Conservation (phyloP, 805 yeast species). For the Martiniozyma abietophila region DNA sequence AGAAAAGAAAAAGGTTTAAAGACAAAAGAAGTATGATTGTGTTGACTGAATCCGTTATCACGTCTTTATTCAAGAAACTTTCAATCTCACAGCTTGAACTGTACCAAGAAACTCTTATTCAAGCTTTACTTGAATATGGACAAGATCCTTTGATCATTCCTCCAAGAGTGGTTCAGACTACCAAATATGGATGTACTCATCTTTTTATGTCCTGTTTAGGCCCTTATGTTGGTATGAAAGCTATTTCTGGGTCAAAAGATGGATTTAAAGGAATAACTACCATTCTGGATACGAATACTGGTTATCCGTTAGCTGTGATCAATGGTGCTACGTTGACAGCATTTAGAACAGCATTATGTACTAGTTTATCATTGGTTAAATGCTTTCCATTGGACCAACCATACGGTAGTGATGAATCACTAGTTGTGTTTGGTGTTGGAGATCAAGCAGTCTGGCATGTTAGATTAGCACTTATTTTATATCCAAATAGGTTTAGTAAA, state of each 20-base stretch:
- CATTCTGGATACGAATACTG: constrained; percentile 41
- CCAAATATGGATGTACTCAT: constrained; percentile 36
- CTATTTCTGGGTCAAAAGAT: constrained; percentile 44
- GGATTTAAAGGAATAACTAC: constrained; percentile 55
- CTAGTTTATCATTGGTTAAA: constrained; percentile 37
- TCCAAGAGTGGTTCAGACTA: constrained; percentile 38
- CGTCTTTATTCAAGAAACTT: constrained; percentile 23
- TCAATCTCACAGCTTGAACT: constrained; percentile 18
- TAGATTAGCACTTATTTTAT: constrained; percentile 33
- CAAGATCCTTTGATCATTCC: constrained; percentile 41
- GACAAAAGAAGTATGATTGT: constrained; percentile 30
- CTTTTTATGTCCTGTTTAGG: constrained; percentile 61
- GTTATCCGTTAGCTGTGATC: constrained; percentile 42
- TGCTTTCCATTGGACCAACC: constrained; percentile 20
- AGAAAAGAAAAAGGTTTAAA: too few relatives aligned
- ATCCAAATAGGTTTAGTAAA: constrained; percentile 26
- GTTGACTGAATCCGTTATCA: constrained; percentile 25
- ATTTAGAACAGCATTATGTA: constrained; percentile 55
- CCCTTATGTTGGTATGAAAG: constrained; percentile 48
- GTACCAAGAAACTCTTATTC: constrained; percentile 30
- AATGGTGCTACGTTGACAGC: constrained; percentile 56
- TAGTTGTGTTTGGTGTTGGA: constrained; percentile 50
- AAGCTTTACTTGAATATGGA: constrained; percentile 33
- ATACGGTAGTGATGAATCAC: constrained; percentile 16
- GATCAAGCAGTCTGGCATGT: constrained; percentile 60